Base-by-base conservation (phyloP, 163 green algal genomes). In the Chlamydomonas reinhardtii region DNA sequence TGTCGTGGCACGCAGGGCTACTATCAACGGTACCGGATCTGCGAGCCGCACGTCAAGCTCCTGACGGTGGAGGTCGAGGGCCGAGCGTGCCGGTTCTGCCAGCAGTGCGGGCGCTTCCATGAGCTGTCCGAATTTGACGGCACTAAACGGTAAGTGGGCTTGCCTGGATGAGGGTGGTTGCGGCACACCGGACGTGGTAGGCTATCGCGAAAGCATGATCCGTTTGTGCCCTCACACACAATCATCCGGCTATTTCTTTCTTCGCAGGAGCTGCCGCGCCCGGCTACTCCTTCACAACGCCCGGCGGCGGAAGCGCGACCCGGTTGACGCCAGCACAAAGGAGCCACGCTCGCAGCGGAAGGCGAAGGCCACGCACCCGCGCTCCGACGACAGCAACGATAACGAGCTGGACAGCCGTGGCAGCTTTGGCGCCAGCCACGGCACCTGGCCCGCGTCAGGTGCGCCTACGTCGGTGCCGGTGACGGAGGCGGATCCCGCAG, bases 91-190 rank as follows among this genome's bases (percentile, higher is more conserved):
- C 89, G 94, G 64, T 98, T 98, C 88, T 98, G 95, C 88, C 95
- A 98, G 92, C 82, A 98, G 90, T 97, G 95, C 85, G 94, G 94
- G 27, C 91, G 94, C 76, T 97, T 98, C 83, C 90, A 93, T 74
- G 73, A 89, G 19, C 73, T 97, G 37, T 59, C 48, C 29, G 93
- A 95, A 34, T 96, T 96, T 86, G 94, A 96, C 37, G 93, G 90
- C 2, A 92, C 94, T 43, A 96, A 96, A 84, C 82, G 82, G 82
- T 90, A 37, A 32, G 74, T 12, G 9, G 5, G 11, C 48, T n/a
- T n/a, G n/a, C n/a, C n/a, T n/a, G n/a, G n/a, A n/a, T n/a, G n/a
- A n/a, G n/a, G n/a, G n/a, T n/a, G n/a, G n/a, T n/a, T n/a, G n/a
- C n/a, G n/a, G n/a, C n/a, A n/a, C n/a, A n/a, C n/a, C n/a, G n/a